Evolutionary conservation across 331 rosid species (phyloP), one percentile per base, ranked within the genome.

Genomic region (Rosa hybrid): DNA sequence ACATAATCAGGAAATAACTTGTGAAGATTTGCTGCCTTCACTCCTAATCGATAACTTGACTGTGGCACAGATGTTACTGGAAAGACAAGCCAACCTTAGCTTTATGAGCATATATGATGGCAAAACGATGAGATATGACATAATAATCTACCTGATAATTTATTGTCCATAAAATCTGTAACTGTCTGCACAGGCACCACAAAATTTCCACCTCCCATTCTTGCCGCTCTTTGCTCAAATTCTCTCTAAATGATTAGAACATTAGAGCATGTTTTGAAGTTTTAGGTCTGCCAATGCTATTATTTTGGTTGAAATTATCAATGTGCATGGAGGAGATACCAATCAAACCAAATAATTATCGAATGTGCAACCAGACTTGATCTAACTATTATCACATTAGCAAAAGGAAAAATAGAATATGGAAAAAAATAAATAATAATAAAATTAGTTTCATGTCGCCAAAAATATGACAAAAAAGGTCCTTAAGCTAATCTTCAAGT

Each of bases 1-100:
- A 93, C 71, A 78, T 88, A 88, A 77, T 38, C 48, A 0, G 99
- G 96, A 85, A 86, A 93, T 77, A 95, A 70, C 86, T 90, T 86
- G 74, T 93, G 93, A 81, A 95, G 98, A 82, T 78, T 84, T 75
- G 91, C 93, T 70, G 97, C 94, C 83, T 88, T 93, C 84, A 95
- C 98, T 70, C 99, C 99, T 88, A 95, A 85, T 42, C 99, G 97
- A 77, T 95, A 93, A 87, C 99, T 95, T 84, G 99, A 95, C 0
- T 93, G 80, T 1, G 98, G 99, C 68, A 91, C 76, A 78, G 93
- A 88, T 82, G 92, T 83, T 60, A 63, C 99, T 93, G 81, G 74
- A 68, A 69, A 86, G 83, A 76, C 77, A 57, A 78, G 76, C 77
- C 50, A 59, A 84, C 63, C 67, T 57, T 57, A 76, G 86, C 65